Conservation (phyloP, 306 rosid genomes). For the Pterocarpus macrocarpus region DNA sequence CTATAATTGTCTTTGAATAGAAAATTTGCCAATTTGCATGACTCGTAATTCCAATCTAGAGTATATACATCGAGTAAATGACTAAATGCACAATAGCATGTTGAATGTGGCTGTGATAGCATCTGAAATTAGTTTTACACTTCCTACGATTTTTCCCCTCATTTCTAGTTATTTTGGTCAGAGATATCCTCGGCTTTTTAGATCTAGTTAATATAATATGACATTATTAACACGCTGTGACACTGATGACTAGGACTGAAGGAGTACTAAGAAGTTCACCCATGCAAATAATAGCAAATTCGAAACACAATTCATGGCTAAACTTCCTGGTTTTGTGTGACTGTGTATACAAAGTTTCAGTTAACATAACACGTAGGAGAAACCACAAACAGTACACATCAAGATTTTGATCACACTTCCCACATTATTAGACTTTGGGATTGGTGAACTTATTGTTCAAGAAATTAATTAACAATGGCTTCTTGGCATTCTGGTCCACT, state of each 20-base stretch:
- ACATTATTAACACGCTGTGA: not conserved
- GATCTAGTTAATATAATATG: not conserved
- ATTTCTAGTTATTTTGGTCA: not conserved
- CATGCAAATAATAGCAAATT: not conserved
- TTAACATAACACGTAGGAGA: not conserved
- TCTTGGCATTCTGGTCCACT: conserved; percentile 35
- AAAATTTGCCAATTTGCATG: not conserved
- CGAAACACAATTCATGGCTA: conserved; percentile 18
- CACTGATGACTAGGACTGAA: conserved; percentile 11
- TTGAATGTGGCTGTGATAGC: not conserved
- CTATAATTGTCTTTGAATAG: not conserved
- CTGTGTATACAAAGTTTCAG: no score
- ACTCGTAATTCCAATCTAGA: not conserved
- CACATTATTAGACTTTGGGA: no score
- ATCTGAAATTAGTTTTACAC: no score
- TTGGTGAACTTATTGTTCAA: not conserved
- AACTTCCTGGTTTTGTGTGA: conserved; percentile 7
- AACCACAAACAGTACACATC: not conserved
- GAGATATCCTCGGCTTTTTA: not conserved
- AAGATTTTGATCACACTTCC: not conserved
- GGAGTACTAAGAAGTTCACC: not conserved
- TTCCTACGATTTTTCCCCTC: not conserved
- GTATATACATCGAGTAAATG: no score
- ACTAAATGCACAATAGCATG: not conserved
- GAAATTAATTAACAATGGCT: conserved; percentile 27